These are phyloP conservation scores for Ascochyta lentis DNA, from an alignment of 2,329 filamentous ascomycete species.

Conservation along the genomic window DNA sequence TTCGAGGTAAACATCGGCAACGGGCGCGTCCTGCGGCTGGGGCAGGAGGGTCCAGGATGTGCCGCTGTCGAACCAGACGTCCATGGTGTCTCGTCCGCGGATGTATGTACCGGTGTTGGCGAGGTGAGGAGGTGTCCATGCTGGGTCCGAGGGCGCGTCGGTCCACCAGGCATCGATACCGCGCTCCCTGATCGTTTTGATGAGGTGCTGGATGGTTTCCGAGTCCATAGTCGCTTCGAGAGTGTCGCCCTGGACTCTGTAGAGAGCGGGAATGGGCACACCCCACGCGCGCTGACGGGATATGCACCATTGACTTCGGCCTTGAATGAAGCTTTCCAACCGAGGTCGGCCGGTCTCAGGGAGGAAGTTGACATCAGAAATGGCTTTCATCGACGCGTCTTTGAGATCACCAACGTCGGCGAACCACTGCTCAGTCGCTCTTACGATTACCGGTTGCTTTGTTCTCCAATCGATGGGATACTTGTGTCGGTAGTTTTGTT, in stretches of 20 bases:
- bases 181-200: conserved; percentile 75
- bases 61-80: conserved; percentile 99
- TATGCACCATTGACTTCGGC: conserved; percentile 96
- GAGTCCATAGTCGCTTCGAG: conserved; percentile 76
- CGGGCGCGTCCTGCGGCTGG: conserved; percentile 47
- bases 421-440: conserved; percentile 98
- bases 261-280: conserved; percentile 92
- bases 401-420: conserved; percentile 89
- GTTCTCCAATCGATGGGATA: conserved; percentile 99
- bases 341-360: conserved; percentile 76
- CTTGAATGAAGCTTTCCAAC: conserved; percentile 83
- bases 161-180: conserved; percentile 96
- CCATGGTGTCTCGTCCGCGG: conserved; percentile 94
- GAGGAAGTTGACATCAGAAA: conserved; percentile 78
- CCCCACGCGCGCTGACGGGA: conserved; percentile 96
- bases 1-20: conserved; percentile 89
- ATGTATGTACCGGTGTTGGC: conserved; percentile 63
- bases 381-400: conserved; percentile 69
- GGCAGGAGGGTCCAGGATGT: conserved; percentile 77
- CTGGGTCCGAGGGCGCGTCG: conserved; percentile 74
- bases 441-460: conserved; percentile 86
- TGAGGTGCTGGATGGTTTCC: conserved; percentile 83
- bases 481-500: conserved; percentile 81
- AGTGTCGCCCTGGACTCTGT: conserved; percentile 68
- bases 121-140: conserved; percentile 76